phyloP scores from a whole-genome alignment of 305 asterid genomes.

The Fraxinus albicans region DNA sequence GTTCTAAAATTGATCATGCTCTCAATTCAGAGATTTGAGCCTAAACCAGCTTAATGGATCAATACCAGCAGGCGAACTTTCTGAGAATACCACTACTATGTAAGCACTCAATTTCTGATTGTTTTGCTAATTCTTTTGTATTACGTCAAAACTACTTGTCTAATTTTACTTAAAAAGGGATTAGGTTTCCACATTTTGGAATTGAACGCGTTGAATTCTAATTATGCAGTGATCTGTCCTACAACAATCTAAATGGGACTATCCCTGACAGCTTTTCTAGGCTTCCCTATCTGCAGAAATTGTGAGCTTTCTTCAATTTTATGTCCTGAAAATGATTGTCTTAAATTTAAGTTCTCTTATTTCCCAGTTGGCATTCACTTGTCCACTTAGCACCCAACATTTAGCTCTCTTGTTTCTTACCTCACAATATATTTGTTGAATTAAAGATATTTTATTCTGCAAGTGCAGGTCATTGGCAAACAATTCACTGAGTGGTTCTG shows the following conservation, averaged over 20 bases:
- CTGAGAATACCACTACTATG: constrained; percentile 78
- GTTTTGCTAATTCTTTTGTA: constrained; percentile 9
- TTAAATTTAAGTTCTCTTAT: background rate
- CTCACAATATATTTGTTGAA: background rate
- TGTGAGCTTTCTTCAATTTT: constrained; percentile 53
- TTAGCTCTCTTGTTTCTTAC: background rate
- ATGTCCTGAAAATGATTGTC: constrained; percentile 11
- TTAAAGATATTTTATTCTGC: constrained; percentile 14
- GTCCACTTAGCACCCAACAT: background rate
- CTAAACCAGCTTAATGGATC: constrained; percentile 76
- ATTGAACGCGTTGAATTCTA: constrained; percentile 13
- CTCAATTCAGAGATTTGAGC: constrained; percentile 77
- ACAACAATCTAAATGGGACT: constrained; percentile 73
- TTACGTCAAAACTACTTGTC: background rate
- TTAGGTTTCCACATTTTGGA: background rate
- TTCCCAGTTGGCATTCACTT: background rate
- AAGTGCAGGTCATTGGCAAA: constrained; percentile 73
- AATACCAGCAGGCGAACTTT: constrained; percentile 65
- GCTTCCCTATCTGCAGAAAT: constrained; percentile 74
- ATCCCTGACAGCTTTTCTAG: constrained; percentile 74
- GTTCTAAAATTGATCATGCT: constrained; percentile 13
- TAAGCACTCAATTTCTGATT: constrained; percentile 38
- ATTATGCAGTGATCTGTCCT: constrained; percentile 74
- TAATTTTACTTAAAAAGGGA: constrained; percentile 1
- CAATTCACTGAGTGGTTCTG: constrained; percentile 77